Percentiles rank a stretch among this genome's conserved stretches.
These are phyloP conservation scores for Rhodofomes roseus DNA, from an alignment of 1,284 basidiomycete species.

Conservation along the genomic window DNA sequence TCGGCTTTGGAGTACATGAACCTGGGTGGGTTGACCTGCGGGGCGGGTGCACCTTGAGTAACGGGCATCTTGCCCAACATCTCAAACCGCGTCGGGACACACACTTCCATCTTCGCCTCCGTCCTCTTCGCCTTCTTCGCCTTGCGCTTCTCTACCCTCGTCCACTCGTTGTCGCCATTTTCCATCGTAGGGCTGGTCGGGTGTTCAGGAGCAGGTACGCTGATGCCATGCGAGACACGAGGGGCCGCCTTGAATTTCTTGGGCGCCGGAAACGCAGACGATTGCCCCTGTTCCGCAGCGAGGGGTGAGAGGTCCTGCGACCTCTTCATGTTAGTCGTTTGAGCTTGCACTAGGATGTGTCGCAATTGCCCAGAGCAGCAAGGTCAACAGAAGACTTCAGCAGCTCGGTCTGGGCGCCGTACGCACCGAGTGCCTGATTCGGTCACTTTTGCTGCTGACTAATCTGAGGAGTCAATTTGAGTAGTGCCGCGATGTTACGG, in stretches of 20 bases:
- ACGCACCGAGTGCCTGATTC: conserved; percentile 12
- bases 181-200: conserved; percentile 4
- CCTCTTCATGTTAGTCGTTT: conserved; percentile 32
- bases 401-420: conserved; percentile 12
- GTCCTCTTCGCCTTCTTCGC: conserved; percentile 66
- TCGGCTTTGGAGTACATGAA: conserved; percentile 80
- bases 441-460: neutral
- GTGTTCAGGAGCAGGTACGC: conserved; percentile 9
- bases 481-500: too few relatives aligned
- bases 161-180: conserved; percentile 43
- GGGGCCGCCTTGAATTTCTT: conserved; percentile 32
- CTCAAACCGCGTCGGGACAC: conserved; percentile 27
- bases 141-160: conserved; percentile 70
- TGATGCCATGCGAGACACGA: conserved; percentile 14
- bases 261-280: conserved; percentile 20
- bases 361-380: neutral
- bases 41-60: conserved; percentile 5
- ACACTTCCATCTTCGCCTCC: conserved; percentile 56
- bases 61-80: neutral
- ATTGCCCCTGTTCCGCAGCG: conserved; percentile 12
- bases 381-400: neutral
- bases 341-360: neutral
- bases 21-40: conserved; percentile 57
- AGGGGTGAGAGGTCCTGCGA: conserved; percentile 22
- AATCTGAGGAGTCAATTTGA: too few relatives aligned